Evolutionary conservation across 2,329 filamentous ascomycete species (phyloP).

Genomic region (Diplodia corticola): DNA sequence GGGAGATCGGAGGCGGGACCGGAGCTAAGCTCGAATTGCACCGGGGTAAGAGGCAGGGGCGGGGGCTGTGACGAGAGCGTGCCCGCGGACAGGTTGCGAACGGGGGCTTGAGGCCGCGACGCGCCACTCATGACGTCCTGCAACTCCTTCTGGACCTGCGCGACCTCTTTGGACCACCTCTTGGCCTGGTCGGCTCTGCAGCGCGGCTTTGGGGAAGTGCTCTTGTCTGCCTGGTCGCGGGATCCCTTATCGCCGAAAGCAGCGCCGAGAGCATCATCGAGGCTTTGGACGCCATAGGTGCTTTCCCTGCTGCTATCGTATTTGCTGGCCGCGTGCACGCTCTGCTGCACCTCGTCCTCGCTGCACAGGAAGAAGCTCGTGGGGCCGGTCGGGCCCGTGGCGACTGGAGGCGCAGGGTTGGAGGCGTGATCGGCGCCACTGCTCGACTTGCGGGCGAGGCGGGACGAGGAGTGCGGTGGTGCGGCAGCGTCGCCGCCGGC

Average conservation of each 20-base stretch:
- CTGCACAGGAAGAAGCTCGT: conserved; percentile 62
- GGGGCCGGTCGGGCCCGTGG: conserved; percentile 43
- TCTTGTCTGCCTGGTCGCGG: conserved; percentile 27
- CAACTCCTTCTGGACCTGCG: conserved; percentile 23
- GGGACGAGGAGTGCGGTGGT: conserved; percentile 29
- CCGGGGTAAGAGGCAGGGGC: conserved; percentile 32
- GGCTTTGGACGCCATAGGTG: conserved; percentile 59
- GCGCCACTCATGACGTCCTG: not conserved
- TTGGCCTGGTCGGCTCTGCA: conserved; percentile 5
- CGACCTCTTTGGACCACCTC: conserved; percentile 22
- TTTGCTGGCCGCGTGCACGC: conserved; percentile 18
- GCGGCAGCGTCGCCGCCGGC: conserved; percentile 39
- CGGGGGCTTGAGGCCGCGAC: not conserved
- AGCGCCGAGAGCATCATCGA: conserved; percentile 54
- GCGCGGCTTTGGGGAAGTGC: not conserved
- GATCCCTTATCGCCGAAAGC: conserved; percentile 31
- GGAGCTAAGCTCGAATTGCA: conserved; percentile 40
- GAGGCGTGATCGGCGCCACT: conserved; percentile 28
- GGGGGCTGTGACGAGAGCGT: conserved; percentile 17
- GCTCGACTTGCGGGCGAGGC: conserved; percentile 40
- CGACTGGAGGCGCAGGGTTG: conserved; percentile 23
- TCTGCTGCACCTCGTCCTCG: conserved; percentile 51
- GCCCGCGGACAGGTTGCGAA: conserved; percentile 7
- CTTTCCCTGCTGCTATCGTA: conserved; percentile 40
- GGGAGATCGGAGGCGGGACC: conserved; percentile 53